Evolutionary conservation across 2,329 filamentous ascomycete species (phyloP).

Genomic region (Verticillium albo-atrum): DNA sequence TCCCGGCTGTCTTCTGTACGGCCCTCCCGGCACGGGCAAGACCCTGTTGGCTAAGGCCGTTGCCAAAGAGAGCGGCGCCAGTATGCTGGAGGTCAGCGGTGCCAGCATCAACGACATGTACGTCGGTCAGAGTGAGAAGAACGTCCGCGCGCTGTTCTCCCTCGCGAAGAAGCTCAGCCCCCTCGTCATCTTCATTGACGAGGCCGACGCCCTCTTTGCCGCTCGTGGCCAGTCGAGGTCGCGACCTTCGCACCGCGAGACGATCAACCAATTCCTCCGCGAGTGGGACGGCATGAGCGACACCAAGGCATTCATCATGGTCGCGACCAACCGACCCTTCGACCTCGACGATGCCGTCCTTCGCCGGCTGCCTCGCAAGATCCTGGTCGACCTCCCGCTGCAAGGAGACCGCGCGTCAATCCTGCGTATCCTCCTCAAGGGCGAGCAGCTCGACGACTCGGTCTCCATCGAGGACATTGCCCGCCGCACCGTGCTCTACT

Average conservation of each 20-base stretch:
- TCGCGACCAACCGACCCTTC: constrained; percentile 92
- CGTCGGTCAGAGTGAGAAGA: constrained; percentile 94
- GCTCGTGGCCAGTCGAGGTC: constrained; percentile 63
- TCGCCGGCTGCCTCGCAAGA: constrained; percentile 66
- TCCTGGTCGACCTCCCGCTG: constrained; percentile 70
- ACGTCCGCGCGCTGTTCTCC: constrained; percentile 85
- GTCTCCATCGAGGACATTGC: constrained; percentile 63
- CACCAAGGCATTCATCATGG: constrained; percentile 91
- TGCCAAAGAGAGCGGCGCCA: constrained; percentile 63
- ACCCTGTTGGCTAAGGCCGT: constrained; percentile 66
- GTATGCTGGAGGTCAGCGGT: constrained; percentile 82
- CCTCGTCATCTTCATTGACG: constrained; percentile 94
- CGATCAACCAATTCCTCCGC: constrained; percentile 93
- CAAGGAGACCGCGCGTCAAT: constrained; percentile 64
- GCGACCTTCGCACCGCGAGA: constrained; percentile 73
- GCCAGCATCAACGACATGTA: constrained; percentile 95
- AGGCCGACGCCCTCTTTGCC: constrained; percentile 89
- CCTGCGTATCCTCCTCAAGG: constrained; percentile 65
- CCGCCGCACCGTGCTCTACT: constrained; percentile 69
- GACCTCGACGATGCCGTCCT: constrained; percentile 88
- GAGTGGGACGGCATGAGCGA: constrained; percentile 93
- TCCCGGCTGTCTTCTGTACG: constrained; percentile 82
- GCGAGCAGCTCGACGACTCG: constrained; percentile 56
- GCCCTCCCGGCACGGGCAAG: constrained; percentile 77
- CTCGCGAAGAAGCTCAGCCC: constrained; percentile 88